Conservation (phyloP, 306 rosid genomes). For the Citrullus colocynthis region DNA sequence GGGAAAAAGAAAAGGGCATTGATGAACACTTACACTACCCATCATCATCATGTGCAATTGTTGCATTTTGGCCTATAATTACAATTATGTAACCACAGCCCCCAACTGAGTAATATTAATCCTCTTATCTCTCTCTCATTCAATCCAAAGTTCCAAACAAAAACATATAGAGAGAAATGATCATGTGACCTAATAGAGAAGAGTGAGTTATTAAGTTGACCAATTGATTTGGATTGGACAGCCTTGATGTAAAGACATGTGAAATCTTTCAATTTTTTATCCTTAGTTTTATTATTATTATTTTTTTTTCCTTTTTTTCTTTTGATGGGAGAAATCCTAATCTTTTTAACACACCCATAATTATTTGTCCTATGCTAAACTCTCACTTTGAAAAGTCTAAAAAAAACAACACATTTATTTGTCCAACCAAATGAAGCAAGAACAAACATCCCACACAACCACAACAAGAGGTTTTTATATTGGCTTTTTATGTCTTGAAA, state of each 20-base stretch:
- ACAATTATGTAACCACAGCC: slow-evolving; percentile 36
- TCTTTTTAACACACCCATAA: neutral
- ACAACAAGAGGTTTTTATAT: neutral
- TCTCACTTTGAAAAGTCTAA: neutral
- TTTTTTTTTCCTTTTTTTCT: neutral
- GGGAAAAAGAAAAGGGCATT: slow-evolving; percentile 24
- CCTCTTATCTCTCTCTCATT: neutral
- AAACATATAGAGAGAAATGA: neutral
- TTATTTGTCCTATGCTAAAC: neutral
- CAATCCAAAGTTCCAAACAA: neutral
- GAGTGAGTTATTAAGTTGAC: slow-evolving; percentile 24
- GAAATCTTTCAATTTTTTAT: slow-evolving; percentile 31
- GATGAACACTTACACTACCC: slow-evolving; percentile 40
- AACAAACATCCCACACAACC: neutral
- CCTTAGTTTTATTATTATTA: slow-evolving; percentile 2
- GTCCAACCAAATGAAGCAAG: neutral
- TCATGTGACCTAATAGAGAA: neutral
- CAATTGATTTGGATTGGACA: slow-evolving; percentile 31
- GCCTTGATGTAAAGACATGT: slow-evolving; percentile 54
- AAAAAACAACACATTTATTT: neutral
- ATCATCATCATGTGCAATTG: slow-evolving; percentile 37
- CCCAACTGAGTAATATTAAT: neutral
- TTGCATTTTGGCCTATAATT: slow-evolving; percentile 45
- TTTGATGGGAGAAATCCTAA: neutral
- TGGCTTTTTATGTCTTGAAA: no score